Percentiles rank a stretch among this genome's conserved stretches.
These are phyloP conservation scores for Alternaria sp. DNA, from an alignment of 2,329 filamentous ascomycete genomes.

Conservation along the genomic window DNA sequence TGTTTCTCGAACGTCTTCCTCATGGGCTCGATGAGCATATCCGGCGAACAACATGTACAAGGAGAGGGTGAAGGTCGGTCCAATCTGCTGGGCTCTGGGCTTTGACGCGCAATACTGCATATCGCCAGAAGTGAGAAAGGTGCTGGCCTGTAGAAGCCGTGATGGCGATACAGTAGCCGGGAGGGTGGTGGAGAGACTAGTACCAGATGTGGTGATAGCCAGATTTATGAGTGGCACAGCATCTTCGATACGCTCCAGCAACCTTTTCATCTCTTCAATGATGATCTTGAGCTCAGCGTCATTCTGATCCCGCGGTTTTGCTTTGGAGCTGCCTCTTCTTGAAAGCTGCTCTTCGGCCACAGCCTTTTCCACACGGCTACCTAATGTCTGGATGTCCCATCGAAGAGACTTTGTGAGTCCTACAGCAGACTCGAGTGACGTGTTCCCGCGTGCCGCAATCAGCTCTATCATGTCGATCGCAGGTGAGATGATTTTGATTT, in stretches of 20 bases:
- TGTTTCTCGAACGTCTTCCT: constrained; percentile 68
- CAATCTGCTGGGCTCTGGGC: constrained; percentile 76
- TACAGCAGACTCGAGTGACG: constrained; percentile 83
- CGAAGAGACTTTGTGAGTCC: constrained; percentile 83
- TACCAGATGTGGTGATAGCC: constrained; percentile 92
- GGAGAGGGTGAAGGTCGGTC: constrained; percentile 84
- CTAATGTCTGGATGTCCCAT: constrained; percentile 82
- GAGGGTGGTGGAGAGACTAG: constrained; percentile 80
- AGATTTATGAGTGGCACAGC: constrained; percentile 91
- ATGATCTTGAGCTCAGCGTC: constrained; percentile 73
- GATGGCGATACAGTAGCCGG: constrained; percentile 88
- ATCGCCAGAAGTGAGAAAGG: constrained; percentile 86
- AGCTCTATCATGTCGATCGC: constrained; percentile 93
- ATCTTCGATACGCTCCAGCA: constrained; percentile 84
- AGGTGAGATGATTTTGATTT: constrained; percentile 90
- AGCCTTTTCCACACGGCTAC: constrained; percentile 75
- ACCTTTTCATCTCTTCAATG: constrained; percentile 74
- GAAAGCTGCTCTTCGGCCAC: constrained; percentile 68
- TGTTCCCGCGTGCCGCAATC: constrained; percentile 80
- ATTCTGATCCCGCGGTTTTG: constrained; percentile 63
- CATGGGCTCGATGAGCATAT: constrained; percentile 67
- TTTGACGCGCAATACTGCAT: constrained; percentile 76
- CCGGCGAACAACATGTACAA: constrained; percentile 95
- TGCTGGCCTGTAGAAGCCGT: constrained; percentile 88
- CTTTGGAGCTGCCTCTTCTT: constrained; percentile 54